Evolutionary conservation across 2,329 filamentous ascomycete genomes (phyloP).

Genomic region (Onygenales sp.): DNA sequence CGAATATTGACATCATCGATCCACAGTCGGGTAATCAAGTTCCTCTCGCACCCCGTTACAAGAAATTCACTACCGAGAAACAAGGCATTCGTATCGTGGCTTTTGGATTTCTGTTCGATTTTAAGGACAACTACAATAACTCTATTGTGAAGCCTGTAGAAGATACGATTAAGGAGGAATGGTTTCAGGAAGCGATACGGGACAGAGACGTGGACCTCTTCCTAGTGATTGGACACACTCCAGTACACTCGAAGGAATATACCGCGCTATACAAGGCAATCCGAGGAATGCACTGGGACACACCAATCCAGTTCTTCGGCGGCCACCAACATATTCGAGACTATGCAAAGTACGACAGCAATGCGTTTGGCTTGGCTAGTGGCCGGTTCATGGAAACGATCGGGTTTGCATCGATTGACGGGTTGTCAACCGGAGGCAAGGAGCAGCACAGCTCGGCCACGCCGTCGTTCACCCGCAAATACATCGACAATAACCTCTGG

Average conservation of each 20-base stretch:
- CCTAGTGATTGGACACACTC: conserved; percentile 76
- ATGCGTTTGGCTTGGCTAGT: conserved; percentile 70
- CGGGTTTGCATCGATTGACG: conserved; percentile 81
- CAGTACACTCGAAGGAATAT: conserved; percentile 71
- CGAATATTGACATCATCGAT: conserved; percentile 82
- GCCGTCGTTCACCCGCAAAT: conserved; percentile 62
- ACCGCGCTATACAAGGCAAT: conserved; percentile 69
- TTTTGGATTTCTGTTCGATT: conserved; percentile 93
- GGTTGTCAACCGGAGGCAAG: conserved; percentile 37
- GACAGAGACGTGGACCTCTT: conserved; percentile 76
- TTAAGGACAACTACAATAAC: conserved; percentile 83
- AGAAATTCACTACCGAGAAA: conserved; percentile 86
- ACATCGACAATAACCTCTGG: conserved; percentile 89
- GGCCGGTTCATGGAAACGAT: conserved; percentile 93
- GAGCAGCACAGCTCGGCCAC: conserved; percentile 21
- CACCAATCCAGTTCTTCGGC: conserved; percentile 83
- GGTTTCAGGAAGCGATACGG: conserved; percentile 81
- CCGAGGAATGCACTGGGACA: conserved; percentile 64
- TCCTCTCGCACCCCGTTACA: conserved; percentile 71
- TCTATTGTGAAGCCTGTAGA: conserved; percentile 72
- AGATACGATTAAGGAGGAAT: conserved; percentile 69
- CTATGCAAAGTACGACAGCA: conserved; percentile 67
- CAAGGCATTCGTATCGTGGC: conserved; percentile 74
- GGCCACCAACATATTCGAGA: conserved; percentile 87
- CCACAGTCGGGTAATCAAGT: conserved; percentile 59